Evolutionary conservation across 805 yeast genomes (phyloP), one percentile per base, ranked within the genome.

Genomic region (Metschnikowia picachoensis): DNA sequence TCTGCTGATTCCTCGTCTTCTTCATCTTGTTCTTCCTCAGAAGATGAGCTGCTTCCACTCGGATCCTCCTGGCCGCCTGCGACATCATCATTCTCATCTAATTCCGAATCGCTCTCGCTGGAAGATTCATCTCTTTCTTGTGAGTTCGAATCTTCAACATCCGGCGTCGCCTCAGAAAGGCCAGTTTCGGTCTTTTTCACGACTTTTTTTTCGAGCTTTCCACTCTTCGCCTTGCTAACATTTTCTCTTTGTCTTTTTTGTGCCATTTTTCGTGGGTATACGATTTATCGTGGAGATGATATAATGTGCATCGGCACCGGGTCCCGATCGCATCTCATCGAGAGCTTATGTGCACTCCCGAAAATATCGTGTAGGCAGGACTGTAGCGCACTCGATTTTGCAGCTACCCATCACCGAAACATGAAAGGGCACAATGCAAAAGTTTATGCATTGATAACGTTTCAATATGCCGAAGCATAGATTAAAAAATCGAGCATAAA

Each of bases 61-160:
- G 49, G 45, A 8, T 50, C 49, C 5, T 48, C 55, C 10, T 55
- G 56, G 27, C 47, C 59, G 8, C 56, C 58, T n/a, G 60, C 66
- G 29, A 52, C 52, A 37, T 62, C 68, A 32, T 58, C 65, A 32
- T 62, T 60, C 30, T 57, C 64, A 33, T 62, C 61, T 30, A 53
- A 39, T 8, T 51, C 64, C 1, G 58, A 53, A 35, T 53, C 59
- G 16, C 52, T 50, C 10, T 27, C 44, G n/a, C 48, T 50, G 7
- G 47, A 44, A 30, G 30, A 25, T 27, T 39, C 31, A 8, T 35
- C 41, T 16, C 32, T 30, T 4, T 35, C 41, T 16, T 37, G 34
- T 4, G 29, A 17, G 17, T 37, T 38, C 3, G 27, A 31, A 5
- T 37, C 16, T 35, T 37, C 14, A 9, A 10, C 4, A n/a, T 14